Evolutionary conservation across 176 grass and related monocot species (phyloP).

Genomic region (Aegilops umbellulata): DNA sequence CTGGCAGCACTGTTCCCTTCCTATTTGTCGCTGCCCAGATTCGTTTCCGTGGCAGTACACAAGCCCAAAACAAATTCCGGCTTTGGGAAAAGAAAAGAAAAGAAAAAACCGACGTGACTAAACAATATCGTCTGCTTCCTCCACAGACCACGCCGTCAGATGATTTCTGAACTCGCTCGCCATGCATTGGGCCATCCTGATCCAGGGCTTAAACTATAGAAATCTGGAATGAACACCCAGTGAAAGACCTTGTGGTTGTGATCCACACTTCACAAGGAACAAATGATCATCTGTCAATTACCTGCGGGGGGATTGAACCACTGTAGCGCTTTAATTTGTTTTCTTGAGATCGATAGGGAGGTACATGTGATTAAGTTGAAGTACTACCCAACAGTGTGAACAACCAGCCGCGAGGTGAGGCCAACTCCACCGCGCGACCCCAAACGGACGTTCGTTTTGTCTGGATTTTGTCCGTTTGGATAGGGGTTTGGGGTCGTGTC

Average conservation of each 20-base stretch:
- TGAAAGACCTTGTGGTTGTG: not conserved
- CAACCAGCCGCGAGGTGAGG: not conserved
- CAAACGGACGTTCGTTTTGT: no score
- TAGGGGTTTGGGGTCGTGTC: no score
- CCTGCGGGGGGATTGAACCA: not conserved
- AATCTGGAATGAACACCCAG: no score
- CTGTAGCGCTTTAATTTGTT: not conserved
- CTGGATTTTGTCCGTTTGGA: no score
- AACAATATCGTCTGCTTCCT: constrained; percentile 11
- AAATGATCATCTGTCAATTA: not conserved
- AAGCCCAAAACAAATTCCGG: not conserved
- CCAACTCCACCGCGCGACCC: no score
- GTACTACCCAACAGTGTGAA: not conserved
- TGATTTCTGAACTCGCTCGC: not conserved
- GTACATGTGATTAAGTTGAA: no score
- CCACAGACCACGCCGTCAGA: not conserved
- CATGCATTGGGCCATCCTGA: not conserved
- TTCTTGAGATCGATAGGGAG: no score
- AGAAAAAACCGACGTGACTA: not conserved
- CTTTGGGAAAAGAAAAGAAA: not conserved
- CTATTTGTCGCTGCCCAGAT: constrained; percentile 11
- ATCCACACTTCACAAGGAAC: not conserved
- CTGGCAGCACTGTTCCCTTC: constrained; percentile 6
- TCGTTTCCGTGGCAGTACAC: not conserved
- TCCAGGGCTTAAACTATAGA: not conserved